Conservation (phyloP, 306 rosid species). For the Mimosa bimucronata region DNA sequence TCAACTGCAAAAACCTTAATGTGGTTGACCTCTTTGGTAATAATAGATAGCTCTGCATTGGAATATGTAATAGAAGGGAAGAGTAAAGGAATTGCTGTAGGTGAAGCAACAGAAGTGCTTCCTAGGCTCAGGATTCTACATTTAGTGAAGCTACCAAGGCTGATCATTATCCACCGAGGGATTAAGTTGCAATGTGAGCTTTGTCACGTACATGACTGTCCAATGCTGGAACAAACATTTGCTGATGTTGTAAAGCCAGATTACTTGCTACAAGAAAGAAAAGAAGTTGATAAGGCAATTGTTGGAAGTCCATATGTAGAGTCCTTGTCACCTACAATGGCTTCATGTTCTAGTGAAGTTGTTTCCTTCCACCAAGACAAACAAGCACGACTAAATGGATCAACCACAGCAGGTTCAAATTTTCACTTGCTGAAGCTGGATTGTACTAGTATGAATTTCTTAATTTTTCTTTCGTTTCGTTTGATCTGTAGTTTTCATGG, state of each 20-base stretch:
- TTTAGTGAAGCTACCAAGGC: neutral
- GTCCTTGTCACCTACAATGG: neutral
- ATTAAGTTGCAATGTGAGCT: neutral
- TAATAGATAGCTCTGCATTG: no score
- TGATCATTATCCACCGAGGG: neutral
- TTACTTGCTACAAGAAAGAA: neutral
- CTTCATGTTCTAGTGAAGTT: neutral
- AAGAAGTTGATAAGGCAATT: neutral
- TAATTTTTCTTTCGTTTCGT: neutral
- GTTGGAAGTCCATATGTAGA: neutral
- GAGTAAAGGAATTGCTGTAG: neutral
- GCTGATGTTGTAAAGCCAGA: neutral
- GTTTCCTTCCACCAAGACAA: neutral
- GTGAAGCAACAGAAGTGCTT: neutral
- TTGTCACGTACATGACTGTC: neutral
- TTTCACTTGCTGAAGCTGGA: neutral
- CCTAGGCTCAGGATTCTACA: neutral
- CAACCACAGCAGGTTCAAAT: neutral
- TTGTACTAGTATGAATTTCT: neutral
- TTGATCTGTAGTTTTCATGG: neutral
- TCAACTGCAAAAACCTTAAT: no score
- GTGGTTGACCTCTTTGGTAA: no score
- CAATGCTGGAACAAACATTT: neutral
- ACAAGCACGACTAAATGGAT: neutral
- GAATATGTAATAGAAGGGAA: no score